A percentile compares a stretch with the other conserved stretches of the same genome.
phyloP scores from a whole-genome alignment of 768 basidiomycete genomes.

The Paxillus involutus region DNA sequence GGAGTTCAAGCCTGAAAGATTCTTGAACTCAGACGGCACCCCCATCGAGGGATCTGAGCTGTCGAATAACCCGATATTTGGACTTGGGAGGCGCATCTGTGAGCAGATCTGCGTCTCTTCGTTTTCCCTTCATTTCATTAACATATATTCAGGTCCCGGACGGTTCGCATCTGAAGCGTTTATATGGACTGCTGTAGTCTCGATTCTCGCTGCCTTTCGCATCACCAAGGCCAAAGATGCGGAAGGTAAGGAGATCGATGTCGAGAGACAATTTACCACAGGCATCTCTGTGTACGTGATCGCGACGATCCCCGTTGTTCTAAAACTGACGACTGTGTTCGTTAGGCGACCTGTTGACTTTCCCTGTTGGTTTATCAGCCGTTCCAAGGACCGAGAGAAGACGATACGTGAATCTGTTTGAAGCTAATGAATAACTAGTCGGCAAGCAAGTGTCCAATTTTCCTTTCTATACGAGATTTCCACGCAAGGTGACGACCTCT shows the following conservation, averaged over 20 bases:
- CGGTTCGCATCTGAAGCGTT: constrained; percentile 22
- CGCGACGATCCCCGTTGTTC: not conserved
- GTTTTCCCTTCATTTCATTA: not conserved
- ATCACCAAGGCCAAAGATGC: constrained; percentile 23
- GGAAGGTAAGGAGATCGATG: constrained; percentile 18
- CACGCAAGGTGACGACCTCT: not conserved
- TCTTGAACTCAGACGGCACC: constrained; percentile 15
- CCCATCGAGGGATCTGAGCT: constrained; percentile 6
- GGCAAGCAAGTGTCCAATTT: not conserved
- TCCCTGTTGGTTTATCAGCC: constrained; percentile 21
- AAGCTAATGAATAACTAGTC: not conserved
- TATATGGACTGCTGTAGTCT: constrained; percentile 21
- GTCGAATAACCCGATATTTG: constrained; percentile 23
- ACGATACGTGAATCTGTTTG: constrained; percentile 4
- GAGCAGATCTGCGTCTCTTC: not conserved
- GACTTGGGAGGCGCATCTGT: constrained; percentile 27
- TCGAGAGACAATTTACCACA: constrained; percentile 22
- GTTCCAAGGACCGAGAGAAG: constrained; percentile 8
- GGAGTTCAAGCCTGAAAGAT: constrained; percentile 28
- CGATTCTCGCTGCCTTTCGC: constrained; percentile 20
- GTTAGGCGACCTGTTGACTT: constrained; percentile 22
- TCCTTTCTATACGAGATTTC: not conserved
- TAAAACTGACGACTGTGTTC: not conserved
- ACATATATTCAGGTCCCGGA: constrained; percentile 16
- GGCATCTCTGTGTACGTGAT: constrained; percentile 20